phyloP scores from a whole-genome alignment of 163 green algal species.

The Coccomyxa subellipsoidea region DNA sequence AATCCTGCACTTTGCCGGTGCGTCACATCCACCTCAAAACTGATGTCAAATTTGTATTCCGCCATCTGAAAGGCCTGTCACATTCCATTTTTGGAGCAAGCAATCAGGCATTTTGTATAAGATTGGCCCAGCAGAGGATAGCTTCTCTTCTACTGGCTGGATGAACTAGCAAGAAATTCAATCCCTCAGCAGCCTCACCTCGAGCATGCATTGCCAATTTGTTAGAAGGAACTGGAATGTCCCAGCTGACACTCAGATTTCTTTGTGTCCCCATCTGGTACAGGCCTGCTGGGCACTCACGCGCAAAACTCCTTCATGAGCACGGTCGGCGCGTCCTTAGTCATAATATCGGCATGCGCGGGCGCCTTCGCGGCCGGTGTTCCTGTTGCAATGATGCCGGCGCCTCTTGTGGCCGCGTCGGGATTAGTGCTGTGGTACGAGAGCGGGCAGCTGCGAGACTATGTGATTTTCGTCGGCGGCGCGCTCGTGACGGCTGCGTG shows the following conservation, averaged over 20 bases:
- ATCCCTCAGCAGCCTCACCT: too few species aligned
- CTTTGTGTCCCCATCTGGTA: neutral
- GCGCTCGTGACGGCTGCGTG: conserved; percentile 53
- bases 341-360: conserved; percentile 24
- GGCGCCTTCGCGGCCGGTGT: conserved; percentile 70
- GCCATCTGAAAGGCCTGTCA: too few species aligned
- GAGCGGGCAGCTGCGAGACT: conserved; percentile 59
- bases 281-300: neutral
- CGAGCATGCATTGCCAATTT: too few species aligned
- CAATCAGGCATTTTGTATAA: too few species aligned
- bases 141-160: too few species aligned
- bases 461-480: conserved; percentile 58
- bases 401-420: conserved; percentile 68
- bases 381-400: conserved; percentile 71
- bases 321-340: conserved; percentile 29
- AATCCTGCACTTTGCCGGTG: conserved; percentile 51
- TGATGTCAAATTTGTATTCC: too few species aligned
- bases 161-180: too few species aligned
- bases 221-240: too few species aligned
- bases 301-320: conserved; percentile 41
- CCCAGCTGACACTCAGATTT: neutral
- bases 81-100: too few species aligned
- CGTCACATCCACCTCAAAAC: neutral
- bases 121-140: too few species aligned
- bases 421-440: conserved; percentile 85